Evolutionary conservation across 2,329 filamentous ascomycete species (phyloP), one percentile per base, ranked within the genome.

Genomic region (Cladobotryum mycophilum): DNA sequence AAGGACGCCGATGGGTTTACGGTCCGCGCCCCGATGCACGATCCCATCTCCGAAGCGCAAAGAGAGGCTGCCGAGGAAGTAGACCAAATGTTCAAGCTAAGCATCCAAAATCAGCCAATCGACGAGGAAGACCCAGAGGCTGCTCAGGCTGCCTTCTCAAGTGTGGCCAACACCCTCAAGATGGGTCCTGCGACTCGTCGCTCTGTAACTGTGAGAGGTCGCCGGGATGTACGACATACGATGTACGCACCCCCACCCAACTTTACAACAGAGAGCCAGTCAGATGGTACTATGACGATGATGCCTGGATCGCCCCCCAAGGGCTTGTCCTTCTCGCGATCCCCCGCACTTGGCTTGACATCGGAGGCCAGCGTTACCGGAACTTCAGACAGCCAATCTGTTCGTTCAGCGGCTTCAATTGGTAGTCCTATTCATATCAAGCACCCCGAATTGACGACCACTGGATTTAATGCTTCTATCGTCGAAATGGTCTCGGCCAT

Each of bases 181-280:
- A 69, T 76, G 61, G 75, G 82, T 22, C 79, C 83, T 50, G 82
- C 89, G 17, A 79, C 80, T 51, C 81, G 86, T 22, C 86, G 83
- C 61, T 73, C 80, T 13, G 86, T 88, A 42, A 96, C 90, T 13
- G 75, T 95, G 14, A 82, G 93, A 58, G 93, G 93, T 47, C 86
- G 93, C 54, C 81, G 93, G 64, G 92, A 97, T 65, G 89, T 95
- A 55, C 82, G 92, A 53, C 95, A 95, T 68, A 96, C 91, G 1
- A 84, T 96, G 49, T 92, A 93, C 63, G 77, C 91, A 56, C 85
- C 88, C 9, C 65, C 70, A 3, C 57, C 66, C 7, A 62, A 64
- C 30, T 56, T 69, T 14, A 53, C 69, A 44, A 53, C 69, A 44
- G 65, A 72, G 55, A 63, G 66, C 49, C 58, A 65, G 3, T 59